Percentiles rank a stretch among this genome's conserved stretches.
Conservation (phyloP, 169 alveolate genomes). For the Sarcocystis neurona region DNA sequence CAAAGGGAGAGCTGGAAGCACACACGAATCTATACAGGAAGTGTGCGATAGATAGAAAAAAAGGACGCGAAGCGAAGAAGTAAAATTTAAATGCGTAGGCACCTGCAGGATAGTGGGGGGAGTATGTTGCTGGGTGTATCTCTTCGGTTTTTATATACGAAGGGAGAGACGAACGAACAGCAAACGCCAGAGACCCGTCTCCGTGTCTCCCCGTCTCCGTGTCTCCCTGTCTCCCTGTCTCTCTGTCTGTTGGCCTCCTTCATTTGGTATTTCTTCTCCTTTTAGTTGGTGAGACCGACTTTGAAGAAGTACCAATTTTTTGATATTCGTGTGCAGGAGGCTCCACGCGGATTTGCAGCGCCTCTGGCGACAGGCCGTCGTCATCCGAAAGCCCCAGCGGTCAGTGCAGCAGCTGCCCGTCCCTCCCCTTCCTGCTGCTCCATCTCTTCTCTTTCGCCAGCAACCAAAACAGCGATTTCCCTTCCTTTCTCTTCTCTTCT, state of each 20-base stretch:
- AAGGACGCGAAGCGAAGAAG: no score
- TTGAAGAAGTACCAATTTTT: no score
- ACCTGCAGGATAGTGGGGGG: no score
- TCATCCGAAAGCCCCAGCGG: slow-evolving; percentile 19
- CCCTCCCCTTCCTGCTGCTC: neutral
- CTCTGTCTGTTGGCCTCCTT: neutral
- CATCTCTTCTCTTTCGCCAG: neutral
- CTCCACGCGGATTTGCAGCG: slow-evolving; percentile 10
- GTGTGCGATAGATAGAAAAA: no score
- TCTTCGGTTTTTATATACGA: no score
- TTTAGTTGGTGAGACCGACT: neutral
- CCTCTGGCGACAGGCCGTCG: slow-evolving; percentile 18
- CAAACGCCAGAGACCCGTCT: no score
- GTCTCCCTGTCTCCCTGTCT: neutral
- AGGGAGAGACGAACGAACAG: no score
- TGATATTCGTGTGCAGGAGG: neutral
- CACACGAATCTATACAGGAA: no score
- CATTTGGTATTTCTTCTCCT: neutral
- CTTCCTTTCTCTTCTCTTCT: neutral
- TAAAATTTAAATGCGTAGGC: no score
- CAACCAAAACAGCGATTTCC: neutral
- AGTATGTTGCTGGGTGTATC: no score
- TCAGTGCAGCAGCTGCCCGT: neutral
- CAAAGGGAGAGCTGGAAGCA: no score
- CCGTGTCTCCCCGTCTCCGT: neutral